Percentiles rank a stretch among this genome's conserved stretches.
phyloP scores from a whole-genome alignment of 495 filamentous ascomycete genomes.

The Neurospora sp. region DNA sequence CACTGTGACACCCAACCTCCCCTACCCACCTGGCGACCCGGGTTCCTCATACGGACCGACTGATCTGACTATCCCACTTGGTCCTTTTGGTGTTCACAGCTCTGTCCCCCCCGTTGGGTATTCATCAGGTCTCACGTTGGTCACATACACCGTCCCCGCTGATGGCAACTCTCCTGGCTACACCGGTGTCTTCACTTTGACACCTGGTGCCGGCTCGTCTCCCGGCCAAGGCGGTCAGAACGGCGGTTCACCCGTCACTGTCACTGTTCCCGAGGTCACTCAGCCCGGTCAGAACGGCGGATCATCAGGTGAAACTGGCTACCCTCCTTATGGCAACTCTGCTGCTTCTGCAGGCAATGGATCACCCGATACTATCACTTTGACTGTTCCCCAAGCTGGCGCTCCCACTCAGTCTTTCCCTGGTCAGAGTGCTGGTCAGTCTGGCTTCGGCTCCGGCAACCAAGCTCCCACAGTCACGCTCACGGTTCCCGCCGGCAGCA shows the following conservation, averaged over 20 bases:
- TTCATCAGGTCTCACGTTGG: neutral
- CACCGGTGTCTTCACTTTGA: conserved; percentile 9
- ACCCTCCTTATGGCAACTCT: conserved; percentile 1
- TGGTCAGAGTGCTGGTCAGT: neutral
- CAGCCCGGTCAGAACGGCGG: neutral
- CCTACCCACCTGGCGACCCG: neutral
- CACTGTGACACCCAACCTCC: conserved; percentile 5
- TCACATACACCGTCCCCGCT: conserved; percentile 11
- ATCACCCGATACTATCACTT: neutral
- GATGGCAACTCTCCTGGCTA: conserved; percentile 6
- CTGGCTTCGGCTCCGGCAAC: neutral
- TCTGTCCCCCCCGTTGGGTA: neutral
- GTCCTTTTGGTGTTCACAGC: neutral
- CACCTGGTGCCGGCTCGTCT: neutral
- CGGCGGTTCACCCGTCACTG: neutral
- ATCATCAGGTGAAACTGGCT: neutral
- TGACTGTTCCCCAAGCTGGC: neutral
- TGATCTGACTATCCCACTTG: neutral
- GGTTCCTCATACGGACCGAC: neutral
- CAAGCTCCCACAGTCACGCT: neutral
- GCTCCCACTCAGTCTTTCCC: neutral
- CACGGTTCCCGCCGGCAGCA: neutral
- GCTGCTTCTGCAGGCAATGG: neutral
- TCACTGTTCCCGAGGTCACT: conserved; percentile 3
- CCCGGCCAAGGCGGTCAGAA: neutral